Evolutionary conservation across 805 yeast species (phyloP).

Genomic region (Wickerhamiella kurtzmanii): DNA sequence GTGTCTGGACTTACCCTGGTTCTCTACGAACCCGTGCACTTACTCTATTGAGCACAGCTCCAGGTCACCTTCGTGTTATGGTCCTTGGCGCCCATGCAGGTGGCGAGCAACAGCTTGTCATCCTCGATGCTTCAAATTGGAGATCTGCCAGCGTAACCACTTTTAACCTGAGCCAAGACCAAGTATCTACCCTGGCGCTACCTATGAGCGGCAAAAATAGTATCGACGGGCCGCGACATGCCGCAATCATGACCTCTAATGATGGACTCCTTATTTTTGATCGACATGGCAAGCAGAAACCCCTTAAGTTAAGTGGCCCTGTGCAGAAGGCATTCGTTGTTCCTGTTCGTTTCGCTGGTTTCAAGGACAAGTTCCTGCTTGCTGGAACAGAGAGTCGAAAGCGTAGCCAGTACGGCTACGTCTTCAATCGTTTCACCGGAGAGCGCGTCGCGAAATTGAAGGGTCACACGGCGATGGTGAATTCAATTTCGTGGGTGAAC

Average conservation of each 20-base stretch:
- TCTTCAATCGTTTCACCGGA: slow-evolving; percentile 68
- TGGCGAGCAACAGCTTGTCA: background rate
- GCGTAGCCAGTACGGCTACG: slow-evolving; percentile 38
- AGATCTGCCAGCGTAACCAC: background rate
- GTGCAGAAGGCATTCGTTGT: slow-evolving; percentile 52
- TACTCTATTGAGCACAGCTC: background rate
- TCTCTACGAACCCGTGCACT: background rate
- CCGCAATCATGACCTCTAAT: background rate
- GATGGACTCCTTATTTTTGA: slow-evolving; percentile 6
- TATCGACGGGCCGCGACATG: background rate
- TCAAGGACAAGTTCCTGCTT: slow-evolving; percentile 53
- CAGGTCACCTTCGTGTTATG: background rate
- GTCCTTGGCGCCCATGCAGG: slow-evolving; percentile 1
- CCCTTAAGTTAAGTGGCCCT: slow-evolving; percentile 16
- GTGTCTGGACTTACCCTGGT: background rate
- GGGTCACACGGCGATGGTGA: slow-evolving; percentile 57
- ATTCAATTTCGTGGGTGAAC: slow-evolving; percentile 67
- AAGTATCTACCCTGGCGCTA: background rate
- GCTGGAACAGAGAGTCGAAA: slow-evolving; percentile 68
- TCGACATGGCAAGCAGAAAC: slow-evolving; percentile 2
- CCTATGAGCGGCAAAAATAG: background rate
- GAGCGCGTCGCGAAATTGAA: slow-evolving; percentile 45
- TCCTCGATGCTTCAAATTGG: background rate
- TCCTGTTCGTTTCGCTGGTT: slow-evolving; percentile 64
- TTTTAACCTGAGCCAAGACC: background rate